Evolutionary conservation across 2,329 filamentous ascomycete genomes (phyloP), one percentile per base, ranked within the genome.

Genomic region (Colletotrichum sp.): DNA sequence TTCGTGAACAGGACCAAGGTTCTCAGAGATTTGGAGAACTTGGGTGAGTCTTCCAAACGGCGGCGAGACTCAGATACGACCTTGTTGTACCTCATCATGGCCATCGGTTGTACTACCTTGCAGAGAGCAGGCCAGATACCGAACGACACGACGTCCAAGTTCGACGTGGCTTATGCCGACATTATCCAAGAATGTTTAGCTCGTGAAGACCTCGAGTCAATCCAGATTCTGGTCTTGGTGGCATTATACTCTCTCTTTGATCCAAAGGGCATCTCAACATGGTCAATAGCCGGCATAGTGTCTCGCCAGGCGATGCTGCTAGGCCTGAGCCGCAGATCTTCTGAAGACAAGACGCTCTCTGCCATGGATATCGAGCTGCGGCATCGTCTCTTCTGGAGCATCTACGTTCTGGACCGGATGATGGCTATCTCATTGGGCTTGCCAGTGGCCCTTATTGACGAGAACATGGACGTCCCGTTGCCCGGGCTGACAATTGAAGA

Each of bases 351-450:
- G 16, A 71, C 78, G 3, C 76, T 74, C 15, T 79, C 76, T 9
- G 80, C 79, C 1, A 81, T 76, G 62, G 83, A 83, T 28, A 80
- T 78, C 18, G 84, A 82, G 76, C 78, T 84, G 26, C 83, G 83
- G 1, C 85, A 86, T 64, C 85, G 87, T 2, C 80, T 88, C 1
- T 86, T 84, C 72, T 88, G 87, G 87, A 87, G 86, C 57, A 85
- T 87, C 8, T 87, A 84, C 75, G 85, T 87, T 2, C 79, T 88
- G 3, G 87, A 88, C 72, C 83, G 87, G 21, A 88, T 88, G 86
- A 85, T 87, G 78, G 83, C 86, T 16, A 80, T 84, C 3, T 87
- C 85, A 0, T 81, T 84, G 6, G 87, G 87, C 4, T 79, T 87
- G 12, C 85, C 86, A 1, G 82, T 83, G 4, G 84, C 85, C 2